Evolutionary conservation across 208 protist genomes (phyloP).

Genomic region (Wallacemonas rigidus): DNA sequence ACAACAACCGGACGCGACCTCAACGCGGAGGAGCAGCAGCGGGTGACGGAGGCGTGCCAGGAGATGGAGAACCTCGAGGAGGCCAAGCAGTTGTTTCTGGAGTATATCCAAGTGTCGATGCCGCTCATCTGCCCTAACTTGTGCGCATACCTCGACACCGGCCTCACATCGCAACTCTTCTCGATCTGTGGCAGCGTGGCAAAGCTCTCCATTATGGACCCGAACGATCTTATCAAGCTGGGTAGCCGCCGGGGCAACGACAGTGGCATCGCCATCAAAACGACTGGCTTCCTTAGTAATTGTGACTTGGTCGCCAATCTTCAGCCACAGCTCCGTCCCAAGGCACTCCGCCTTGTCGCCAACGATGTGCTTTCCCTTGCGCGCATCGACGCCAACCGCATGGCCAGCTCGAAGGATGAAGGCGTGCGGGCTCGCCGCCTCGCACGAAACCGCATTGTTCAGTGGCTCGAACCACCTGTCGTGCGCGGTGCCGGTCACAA

Average conservation of each 20-base stretch:
- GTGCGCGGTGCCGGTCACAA: conserved; percentile 83
- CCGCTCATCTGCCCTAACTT: conserved; percentile 91
- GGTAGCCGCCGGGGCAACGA: conserved; percentile 66
- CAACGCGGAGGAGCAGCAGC: conserved; percentile 52
- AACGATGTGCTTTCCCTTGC: conserved; percentile 59
- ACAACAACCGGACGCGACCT: conserved; percentile 82
- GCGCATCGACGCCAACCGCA: conserved; percentile 84
- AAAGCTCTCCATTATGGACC: conserved; percentile 78
- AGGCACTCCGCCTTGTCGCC: conserved; percentile 80
- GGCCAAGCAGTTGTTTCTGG: conserved; percentile 91
- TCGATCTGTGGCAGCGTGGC: conserved; percentile 74
- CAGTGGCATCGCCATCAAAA: conserved; percentile 75
- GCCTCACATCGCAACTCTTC: conserved; percentile 92
- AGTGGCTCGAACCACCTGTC: conserved; percentile 85
- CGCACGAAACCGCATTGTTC: conserved; percentile 62
- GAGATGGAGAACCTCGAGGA: conserved; percentile 91
- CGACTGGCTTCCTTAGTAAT: conserved; percentile 88
- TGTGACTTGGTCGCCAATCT: conserved; percentile 81
- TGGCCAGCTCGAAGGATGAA: conserved; percentile 63
- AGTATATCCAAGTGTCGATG: conserved; percentile 94
- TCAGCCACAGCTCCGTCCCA: conserved; percentile 80
- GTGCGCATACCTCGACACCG: conserved; percentile 89
- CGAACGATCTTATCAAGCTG: conserved; percentile 59
- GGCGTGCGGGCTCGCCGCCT: conserved; percentile 66
- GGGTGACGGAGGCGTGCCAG: conserved; percentile 79